Percentiles rank a stretch among this genome's conserved stretches.
Evolutionary conservation across 2,329 filamentous ascomycete genomes (phyloP).

Genomic region (Penicillium paneum): DNA sequence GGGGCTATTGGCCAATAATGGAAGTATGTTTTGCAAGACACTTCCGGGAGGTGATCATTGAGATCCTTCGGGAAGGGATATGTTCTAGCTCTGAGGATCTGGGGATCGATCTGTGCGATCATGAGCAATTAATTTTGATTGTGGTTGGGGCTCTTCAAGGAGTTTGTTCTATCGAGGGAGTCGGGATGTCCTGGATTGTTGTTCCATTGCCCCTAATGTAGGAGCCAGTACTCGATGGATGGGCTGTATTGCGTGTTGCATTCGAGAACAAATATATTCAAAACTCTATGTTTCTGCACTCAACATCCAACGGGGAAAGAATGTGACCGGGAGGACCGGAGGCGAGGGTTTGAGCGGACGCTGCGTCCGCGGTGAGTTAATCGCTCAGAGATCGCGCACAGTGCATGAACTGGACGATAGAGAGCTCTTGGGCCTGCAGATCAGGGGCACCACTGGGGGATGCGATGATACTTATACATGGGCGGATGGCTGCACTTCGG

Average conservation of each 20-base stretch:
- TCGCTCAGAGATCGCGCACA: background rate
- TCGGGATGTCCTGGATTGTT: background rate
- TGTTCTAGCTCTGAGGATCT: background rate
- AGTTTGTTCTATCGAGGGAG: background rate
- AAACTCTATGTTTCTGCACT: conserved; percentile 4
- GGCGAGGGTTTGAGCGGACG: conserved; percentile 18
- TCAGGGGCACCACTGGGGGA: conserved; percentile 17
- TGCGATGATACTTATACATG: conserved; percentile 19
- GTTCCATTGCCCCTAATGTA: background rate
- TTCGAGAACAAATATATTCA: background rate
- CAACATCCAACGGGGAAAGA: conserved; percentile 8
- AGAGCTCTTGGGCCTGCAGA: conserved; percentile 10
- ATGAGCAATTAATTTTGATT: background rate
- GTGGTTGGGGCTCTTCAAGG: background rate
- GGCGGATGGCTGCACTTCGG: conserved; percentile 7
- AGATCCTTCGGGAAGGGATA: background rate
- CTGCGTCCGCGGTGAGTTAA: conserved; percentile 2
- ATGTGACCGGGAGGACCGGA: conserved; percentile 19
- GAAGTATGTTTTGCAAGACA: background rate
- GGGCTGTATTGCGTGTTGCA: background rate
- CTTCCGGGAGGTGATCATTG: background rate
- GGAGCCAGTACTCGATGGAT: background rate
- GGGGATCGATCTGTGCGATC: background rate
- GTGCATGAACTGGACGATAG: conserved; percentile 10
- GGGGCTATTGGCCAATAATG: conserved; percentile 8